phyloP scores from a whole-genome alignment of 768 basidiomycete species.

The Mrakia gelida region DNA sequence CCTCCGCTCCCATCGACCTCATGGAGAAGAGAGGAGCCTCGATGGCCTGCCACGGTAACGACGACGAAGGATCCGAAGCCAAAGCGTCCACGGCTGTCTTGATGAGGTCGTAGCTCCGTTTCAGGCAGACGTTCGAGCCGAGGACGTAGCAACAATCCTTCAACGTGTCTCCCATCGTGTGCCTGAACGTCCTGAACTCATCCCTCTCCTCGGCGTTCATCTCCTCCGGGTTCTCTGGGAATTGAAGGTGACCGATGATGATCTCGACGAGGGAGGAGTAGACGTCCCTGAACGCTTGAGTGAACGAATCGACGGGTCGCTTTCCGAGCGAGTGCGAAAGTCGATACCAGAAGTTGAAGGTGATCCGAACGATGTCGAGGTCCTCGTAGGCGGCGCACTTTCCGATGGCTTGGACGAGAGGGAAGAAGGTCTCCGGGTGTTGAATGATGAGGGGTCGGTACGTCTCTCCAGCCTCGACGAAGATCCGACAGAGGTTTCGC shows the following conservation, averaged over 20 bases:
- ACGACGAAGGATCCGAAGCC: constrained; percentile 51
- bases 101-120: constrained; percentile 75
- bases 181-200: constrained; percentile 88
- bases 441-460: constrained; percentile 83
- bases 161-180: constrained; percentile 97
- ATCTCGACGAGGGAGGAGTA: constrained; percentile 78
- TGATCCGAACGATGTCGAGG: constrained; percentile 93
- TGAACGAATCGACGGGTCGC: constrained; percentile 56
- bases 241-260: constrained; percentile 85
- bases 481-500: constrained; percentile 81
- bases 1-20: constrained; percentile 94
- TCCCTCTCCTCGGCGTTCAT: constrained; percentile 81
- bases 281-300: constrained; percentile 65
- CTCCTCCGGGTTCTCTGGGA: constrained; percentile 65
- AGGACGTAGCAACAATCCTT: constrained; percentile 97
- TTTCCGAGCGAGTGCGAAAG: constrained; percentile 86
- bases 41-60: constrained; percentile 76
- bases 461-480: constrained; percentile 96
- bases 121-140: constrained; percentile 75
- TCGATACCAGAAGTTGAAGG: constrained; percentile 97
- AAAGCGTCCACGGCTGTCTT: constrained; percentile 58
- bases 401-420: constrained; percentile 89
- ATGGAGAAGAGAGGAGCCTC: constrained; percentile 97
- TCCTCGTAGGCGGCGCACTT: constrained; percentile 84
- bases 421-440: constrained; percentile 88